Evolutionary conservation across 2,329 filamentous ascomycete genomes (phyloP).

Genomic region (Mycogone perniciosa): DNA sequence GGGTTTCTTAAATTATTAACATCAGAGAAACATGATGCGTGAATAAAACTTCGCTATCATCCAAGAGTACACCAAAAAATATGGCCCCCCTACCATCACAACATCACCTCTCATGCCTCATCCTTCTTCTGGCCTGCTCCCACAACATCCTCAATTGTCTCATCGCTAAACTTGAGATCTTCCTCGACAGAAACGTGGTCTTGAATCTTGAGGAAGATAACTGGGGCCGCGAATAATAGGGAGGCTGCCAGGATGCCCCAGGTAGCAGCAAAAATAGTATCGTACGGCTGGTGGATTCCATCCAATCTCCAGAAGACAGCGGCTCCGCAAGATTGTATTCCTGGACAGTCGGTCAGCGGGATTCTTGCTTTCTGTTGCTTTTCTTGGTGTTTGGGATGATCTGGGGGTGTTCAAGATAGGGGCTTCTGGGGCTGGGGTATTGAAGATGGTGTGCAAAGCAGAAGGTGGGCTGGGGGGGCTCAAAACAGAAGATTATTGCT

Average conservation of each 20-base stretch:
- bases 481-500: too few relatives aligned
- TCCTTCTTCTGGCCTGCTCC: conserved; percentile 35
- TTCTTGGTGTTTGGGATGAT: too few relatives aligned
- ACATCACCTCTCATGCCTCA: neutral
- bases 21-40: too few relatives aligned
- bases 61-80: neutral
- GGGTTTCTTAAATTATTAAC: too few relatives aligned
- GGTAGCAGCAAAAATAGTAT: conserved; percentile 61
- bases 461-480: too few relatives aligned
- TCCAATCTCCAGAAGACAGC: conserved; percentile 42
- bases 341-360: conserved; percentile 23
- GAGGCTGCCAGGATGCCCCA: conserved; percentile 74
- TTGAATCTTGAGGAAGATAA: conserved; percentile 72
- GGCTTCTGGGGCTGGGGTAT: neutral
- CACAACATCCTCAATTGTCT: conserved; percentile 53
- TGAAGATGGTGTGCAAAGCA: neutral
- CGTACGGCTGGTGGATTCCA: conserved; percentile 45
- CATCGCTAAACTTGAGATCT: conserved; percentile 78
- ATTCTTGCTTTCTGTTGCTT: neutral
- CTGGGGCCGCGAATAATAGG: conserved; percentile 68
- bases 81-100: neutral
- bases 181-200: conserved; percentile 77
- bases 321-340: conserved; percentile 68
- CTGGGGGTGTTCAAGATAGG: too few relatives aligned
- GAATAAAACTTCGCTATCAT: conserved; percentile 8